A percentile compares a stretch with the other conserved stretches of the same genome.
Evolutionary conservation across 306 rosid species (phyloP).

Genomic region (Rubus parviflorus): DNA sequence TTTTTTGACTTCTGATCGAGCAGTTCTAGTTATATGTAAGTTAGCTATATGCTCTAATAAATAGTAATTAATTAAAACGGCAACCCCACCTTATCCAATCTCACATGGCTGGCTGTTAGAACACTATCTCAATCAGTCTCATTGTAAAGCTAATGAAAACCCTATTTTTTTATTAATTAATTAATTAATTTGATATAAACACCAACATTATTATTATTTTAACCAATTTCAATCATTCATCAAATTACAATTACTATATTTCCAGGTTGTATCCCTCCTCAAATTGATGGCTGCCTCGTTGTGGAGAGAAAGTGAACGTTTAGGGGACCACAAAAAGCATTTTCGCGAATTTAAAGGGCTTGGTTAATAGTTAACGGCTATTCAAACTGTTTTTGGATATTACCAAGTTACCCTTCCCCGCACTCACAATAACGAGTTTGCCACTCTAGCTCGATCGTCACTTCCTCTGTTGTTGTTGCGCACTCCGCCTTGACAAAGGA

Average conservation of each 20-base stretch:
- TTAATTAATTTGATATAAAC: background rate
- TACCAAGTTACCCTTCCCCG: background rate
- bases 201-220: background rate
- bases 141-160: background rate
- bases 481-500: background rate
- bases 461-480: too few species aligned
- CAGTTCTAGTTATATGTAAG: too few species aligned
- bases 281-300: background rate
- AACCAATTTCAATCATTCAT: background rate
- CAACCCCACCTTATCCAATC: constrained; percentile 16
- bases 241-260: too few species aligned
- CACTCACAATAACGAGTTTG: background rate
- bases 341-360: background rate
- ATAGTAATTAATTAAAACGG: too few species aligned
- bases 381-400: background rate
- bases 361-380: constrained; percentile 17
- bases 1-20: too few species aligned
- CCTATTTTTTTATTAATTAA: background rate
- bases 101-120: constrained; percentile 2
- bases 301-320: constrained; percentile 1
- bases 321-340: background rate
- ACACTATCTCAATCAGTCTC: background rate
- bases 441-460: background rate
- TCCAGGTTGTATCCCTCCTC: constrained; percentile 19
- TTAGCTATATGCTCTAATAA: too few species aligned